These are phyloP conservation scores for Escovopsis sp. DNA, from an alignment of 2,329 filamentous ascomycete species.

Conservation along the genomic window DNA sequence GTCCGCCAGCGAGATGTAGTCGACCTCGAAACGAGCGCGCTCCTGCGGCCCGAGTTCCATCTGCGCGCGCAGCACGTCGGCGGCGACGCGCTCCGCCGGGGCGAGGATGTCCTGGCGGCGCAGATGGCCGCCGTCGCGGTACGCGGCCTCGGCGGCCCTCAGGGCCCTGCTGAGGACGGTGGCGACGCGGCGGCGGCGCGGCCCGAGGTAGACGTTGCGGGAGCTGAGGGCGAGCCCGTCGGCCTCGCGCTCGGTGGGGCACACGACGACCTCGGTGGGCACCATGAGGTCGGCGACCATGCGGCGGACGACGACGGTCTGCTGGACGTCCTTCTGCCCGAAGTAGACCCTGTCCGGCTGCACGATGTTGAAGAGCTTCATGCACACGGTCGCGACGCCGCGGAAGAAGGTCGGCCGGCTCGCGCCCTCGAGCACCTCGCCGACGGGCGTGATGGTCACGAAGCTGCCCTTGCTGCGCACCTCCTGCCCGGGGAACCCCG, in stretches of 20 bases:
- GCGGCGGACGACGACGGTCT: slow-evolving; percentile 76
- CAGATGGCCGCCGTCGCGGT: slow-evolving; percentile 27
- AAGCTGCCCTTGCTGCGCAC: slow-evolving; percentile 72
- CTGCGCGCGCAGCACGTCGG: slow-evolving; percentile 44
- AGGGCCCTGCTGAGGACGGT: slow-evolving; percentile 59
- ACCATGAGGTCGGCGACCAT: slow-evolving; percentile 83
- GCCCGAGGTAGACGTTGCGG: slow-evolving; percentile 82
- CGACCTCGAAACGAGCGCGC: slow-evolving; percentile 63
- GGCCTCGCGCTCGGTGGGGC: slow-evolving; percentile 56
- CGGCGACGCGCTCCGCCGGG: slow-evolving; percentile 48
- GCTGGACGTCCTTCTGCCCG: slow-evolving; percentile 95
- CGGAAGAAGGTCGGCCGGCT: slow-evolving; percentile 90
- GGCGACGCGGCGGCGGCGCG: slow-evolving; percentile 55
- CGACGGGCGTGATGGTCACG: slow-evolving; percentile 77
- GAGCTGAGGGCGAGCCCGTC: slow-evolving; percentile 88
- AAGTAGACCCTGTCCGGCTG: slow-evolving; percentile 67
- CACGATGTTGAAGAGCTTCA: slow-evolving; percentile 48
- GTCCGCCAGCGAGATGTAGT: slow-evolving; percentile 86
- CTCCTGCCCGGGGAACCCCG: slow-evolving; percentile 56
- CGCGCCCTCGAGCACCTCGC: slow-evolving; percentile 66
- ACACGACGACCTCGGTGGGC: slow-evolving; percentile 57
- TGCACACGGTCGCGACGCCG: slow-evolving; percentile 90
- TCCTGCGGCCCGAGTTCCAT: slow-evolving; percentile 40
- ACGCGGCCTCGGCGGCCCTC: slow-evolving; percentile 53
- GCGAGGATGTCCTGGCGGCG: slow-evolving; percentile 54